These are phyloP conservation scores for Papilionanthe hybrid DNA, from an alignment of 116 monocot genomes.

Conservation along the genomic window DNA sequence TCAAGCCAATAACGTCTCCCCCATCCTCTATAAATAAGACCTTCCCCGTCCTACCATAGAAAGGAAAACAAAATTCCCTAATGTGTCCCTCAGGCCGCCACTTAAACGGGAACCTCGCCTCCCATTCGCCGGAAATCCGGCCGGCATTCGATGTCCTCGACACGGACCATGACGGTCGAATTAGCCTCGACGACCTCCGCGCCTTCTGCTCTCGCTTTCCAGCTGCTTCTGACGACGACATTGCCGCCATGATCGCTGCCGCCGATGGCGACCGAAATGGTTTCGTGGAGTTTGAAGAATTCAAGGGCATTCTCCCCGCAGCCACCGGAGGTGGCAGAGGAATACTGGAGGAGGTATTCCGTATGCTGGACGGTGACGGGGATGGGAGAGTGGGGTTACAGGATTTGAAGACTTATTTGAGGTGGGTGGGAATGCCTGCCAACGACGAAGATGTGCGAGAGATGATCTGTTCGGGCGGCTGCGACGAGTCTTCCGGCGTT, in stretches of 20 bases:
- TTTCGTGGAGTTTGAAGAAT: conserved; percentile 72
- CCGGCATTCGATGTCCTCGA: conserved; percentile 82
- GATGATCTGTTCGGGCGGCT: conserved; percentile 53
- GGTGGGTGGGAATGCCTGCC: conserved; percentile 28
- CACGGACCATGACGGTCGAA: conserved; percentile 80
- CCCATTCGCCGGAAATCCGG: conserved; percentile 11
- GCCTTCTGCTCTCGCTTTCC: conserved; percentile 24
- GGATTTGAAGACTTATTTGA: conserved; percentile 51
- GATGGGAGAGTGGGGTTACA: conserved; percentile 69
- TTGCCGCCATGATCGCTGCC: conserved; percentile 65
- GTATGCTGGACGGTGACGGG: conserved; percentile 65
- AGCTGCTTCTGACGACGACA: conserved; percentile 31
- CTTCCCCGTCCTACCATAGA: no score
- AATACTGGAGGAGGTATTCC: conserved; percentile 58
- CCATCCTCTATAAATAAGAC: no score
- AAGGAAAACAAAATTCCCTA: no score
- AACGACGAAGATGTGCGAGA: conserved; percentile 47
- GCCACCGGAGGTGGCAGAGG: background rate
- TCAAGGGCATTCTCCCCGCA: conserved; percentile 31
- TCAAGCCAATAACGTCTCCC: no score
- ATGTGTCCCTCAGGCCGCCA: no score
- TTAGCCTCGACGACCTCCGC: conserved; percentile 72
- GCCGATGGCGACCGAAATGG: conserved; percentile 67
- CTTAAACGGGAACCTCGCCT: no score
- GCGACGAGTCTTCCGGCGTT: conserved; percentile 27